These are phyloP conservation scores for Suillus subluteus DNA, from an alignment of 768 basidiomycete genomes.

Conservation along the genomic window DNA sequence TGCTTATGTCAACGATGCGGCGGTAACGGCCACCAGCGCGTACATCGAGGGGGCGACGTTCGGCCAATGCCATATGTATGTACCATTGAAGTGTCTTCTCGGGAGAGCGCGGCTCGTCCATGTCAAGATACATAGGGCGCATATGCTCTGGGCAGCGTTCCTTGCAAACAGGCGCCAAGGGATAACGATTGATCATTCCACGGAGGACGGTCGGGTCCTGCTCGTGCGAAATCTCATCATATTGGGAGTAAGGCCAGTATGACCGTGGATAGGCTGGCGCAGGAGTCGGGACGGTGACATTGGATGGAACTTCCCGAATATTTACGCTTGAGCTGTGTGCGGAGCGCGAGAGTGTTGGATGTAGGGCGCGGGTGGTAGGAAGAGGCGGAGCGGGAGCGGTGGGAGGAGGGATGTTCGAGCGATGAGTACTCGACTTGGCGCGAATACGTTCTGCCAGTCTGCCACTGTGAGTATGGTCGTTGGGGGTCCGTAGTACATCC, in stretches of 20 bases:
- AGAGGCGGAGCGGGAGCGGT: constrained; percentile 1
- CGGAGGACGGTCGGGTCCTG: neutral
- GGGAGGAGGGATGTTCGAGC: neutral
- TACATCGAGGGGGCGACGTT: constrained; percentile 16
- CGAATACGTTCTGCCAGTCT: constrained; percentile 9
- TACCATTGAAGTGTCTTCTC: constrained; percentile 8
- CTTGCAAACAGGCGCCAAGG: constrained; percentile 4
- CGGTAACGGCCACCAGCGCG: constrained; percentile 12
- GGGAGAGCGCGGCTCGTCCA: constrained; percentile 6
- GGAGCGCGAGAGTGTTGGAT: neutral
- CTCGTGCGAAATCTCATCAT: neutral
- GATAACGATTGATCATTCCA: constrained; percentile 6
- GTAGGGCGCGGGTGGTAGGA: neutral
- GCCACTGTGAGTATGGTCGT: neutral
- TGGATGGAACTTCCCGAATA: constrained; percentile 1
- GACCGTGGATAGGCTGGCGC: neutral
- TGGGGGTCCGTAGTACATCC: neutral
- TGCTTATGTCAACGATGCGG: constrained; percentile 1
- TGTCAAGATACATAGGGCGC: constrained; percentile 15
- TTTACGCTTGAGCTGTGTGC: constrained; percentile 5
- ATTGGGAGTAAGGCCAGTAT: neutral
- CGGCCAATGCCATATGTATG: constrained; percentile 1
- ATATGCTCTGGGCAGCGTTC: constrained; percentile 9
- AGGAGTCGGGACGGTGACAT: neutral
- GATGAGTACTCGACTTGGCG: constrained; percentile 4